Conservation (phyloP, 192 early-diverging fungal genomes). For the Thamnidium elegans region DNA sequence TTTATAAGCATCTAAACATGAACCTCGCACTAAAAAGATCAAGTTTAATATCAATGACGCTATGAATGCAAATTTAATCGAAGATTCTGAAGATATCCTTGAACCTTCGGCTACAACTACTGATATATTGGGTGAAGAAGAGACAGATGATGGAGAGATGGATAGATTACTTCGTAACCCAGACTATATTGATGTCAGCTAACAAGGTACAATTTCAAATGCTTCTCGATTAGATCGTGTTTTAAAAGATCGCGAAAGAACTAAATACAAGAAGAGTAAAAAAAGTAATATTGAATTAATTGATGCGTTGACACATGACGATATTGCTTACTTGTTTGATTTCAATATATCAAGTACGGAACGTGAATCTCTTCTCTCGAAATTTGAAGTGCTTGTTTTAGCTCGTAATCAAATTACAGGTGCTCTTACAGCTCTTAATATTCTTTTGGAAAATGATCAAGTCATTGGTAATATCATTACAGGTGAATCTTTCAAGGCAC, state of each 20-base stretch:
- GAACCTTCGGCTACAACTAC: background rate
- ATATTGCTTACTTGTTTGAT: too few species aligned
- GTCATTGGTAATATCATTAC: constrained; percentile 8
- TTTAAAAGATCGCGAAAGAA: background rate
- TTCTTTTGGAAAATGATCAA: constrained; percentile 23
- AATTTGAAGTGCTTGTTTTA: constrained; percentile 2
- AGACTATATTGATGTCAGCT: too few species aligned
- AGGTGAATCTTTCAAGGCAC: background rate
- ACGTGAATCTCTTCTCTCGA: background rate
- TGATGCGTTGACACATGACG: background rate
- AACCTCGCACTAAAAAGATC: too few species aligned
- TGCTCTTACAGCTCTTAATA: constrained; percentile 13
- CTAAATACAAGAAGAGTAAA: background rate
- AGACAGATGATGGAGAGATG: background rate
- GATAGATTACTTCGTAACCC: background rate
- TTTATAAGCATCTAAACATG: background rate
- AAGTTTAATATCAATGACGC: too few species aligned
- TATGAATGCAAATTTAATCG: background rate
- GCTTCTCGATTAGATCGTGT: background rate
- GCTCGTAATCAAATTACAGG: constrained; percentile 7
- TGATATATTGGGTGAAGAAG: background rate
- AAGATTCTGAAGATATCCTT: background rate
- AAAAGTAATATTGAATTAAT: background rate
- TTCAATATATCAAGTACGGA: background rate
- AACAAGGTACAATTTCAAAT: background rate